Percentiles rank a stretch among this genome's conserved stretches.
These are phyloP conservation scores for Mycosphaerella sp. DNA, from an alignment of 2,329 filamentous ascomycete genomes.

Conservation along the genomic window DNA sequence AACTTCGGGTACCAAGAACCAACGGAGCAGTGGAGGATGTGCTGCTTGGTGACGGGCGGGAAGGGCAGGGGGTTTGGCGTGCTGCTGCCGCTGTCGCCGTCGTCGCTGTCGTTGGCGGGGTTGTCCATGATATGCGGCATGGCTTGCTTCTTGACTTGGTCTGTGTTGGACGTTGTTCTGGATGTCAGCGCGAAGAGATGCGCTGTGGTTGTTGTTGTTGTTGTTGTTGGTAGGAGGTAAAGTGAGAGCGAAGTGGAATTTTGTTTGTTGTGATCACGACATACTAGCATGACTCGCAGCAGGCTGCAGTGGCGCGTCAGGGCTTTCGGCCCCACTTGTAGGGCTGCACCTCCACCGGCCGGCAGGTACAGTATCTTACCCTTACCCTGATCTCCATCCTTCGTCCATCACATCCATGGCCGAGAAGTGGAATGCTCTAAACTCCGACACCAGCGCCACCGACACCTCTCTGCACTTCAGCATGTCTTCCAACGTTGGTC, in stretches of 20 bases:
- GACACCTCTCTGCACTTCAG: not conserved
- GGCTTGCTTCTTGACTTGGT: not conserved
- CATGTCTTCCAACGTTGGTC: slow-evolving; percentile 97
- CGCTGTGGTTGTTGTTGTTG: not conserved
- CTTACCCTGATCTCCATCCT: not conserved
- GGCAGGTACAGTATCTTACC: not conserved
- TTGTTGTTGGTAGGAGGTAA: no score
- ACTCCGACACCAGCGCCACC: not conserved
- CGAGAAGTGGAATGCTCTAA: not conserved
- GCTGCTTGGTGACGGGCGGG: slow-evolving; percentile 72
- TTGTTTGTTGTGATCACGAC: not conserved
- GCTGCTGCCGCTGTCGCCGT: not conserved
- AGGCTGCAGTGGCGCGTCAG: not conserved
- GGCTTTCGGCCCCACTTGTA: not conserved
- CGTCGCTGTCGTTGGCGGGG: not conserved
- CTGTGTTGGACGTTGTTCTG: not conserved
- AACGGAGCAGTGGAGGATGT: slow-evolving; percentile 93
- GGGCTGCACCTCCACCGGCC: not conserved
- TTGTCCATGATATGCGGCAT: slow-evolving; percentile 4
- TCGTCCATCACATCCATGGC: not conserved
- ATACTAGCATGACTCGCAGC: not conserved
- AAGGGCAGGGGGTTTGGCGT: slow-evolving; percentile 52
- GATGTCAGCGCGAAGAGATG: not conserved
- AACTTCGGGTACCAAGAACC: slow-evolving; percentile 88
- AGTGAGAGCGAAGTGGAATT: not conserved